Conservation (phyloP, 805 yeast genomes). For the Kuraishia hungarica region DNA sequence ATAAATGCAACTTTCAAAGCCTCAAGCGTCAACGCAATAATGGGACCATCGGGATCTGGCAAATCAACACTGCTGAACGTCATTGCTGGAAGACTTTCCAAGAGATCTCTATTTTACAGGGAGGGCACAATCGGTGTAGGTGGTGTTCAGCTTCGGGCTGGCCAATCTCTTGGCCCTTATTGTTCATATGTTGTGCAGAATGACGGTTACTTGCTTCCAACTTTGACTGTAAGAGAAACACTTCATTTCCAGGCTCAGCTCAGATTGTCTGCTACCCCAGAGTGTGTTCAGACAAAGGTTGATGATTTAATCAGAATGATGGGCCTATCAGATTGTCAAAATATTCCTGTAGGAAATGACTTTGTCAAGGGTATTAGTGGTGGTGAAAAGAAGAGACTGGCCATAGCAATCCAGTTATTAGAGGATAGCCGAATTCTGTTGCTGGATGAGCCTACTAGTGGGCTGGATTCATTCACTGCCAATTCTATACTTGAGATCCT, state of each 20-base stretch:
- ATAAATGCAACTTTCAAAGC: conserved; percentile 39
- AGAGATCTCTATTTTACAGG: conserved; percentile 4
- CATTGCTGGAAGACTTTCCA: conserved; percentile 42
- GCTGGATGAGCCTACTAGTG: conserved; percentile 77
- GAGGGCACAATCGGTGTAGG: conserved; percentile 33
- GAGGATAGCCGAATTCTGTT: conserved; percentile 56
- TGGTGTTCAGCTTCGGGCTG: conserved; percentile 20
- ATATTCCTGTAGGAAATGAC: conserved; percentile 50
- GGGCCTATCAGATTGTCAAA: conserved; percentile 62
- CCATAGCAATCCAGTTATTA: conserved; percentile 64
- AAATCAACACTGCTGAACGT: conserved; percentile 52
- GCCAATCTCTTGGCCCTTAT: conserved; percentile 18
- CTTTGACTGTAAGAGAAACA: conserved; percentile 68
- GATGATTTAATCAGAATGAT: conserved; percentile 42
- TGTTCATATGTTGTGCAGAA: conserved; percentile 71
- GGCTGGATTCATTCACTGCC: conserved; percentile 66
- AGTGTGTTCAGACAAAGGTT: conserved; percentile 22
- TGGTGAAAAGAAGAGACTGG: conserved; percentile 67
- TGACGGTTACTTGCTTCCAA: conserved; percentile 55
- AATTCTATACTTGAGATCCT: conserved; percentile 49
- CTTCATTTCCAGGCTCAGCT: conserved; percentile 56
- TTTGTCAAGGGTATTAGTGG: conserved; percentile 50
- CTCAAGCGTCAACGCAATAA: conserved; percentile 49
- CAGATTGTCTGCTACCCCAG: conserved; percentile 29
- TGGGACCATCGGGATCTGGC: conserved; percentile 71